Conservation (phyloP, 805 yeast genomes). For the Tetrapisispora phaffii region DNA sequence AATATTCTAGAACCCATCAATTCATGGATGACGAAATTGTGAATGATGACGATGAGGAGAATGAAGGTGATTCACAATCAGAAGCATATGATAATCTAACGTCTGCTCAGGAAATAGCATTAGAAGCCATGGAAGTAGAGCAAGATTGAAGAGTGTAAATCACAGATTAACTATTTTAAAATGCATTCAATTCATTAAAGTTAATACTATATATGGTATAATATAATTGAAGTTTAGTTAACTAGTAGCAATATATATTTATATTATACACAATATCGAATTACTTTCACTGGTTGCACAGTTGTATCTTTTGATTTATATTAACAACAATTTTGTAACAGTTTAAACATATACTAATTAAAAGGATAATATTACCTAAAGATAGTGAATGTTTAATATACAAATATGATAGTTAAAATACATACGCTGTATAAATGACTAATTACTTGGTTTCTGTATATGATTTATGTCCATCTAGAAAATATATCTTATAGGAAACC, state of each 20-base stretch:
- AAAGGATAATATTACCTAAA: neutral
- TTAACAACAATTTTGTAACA: no score
- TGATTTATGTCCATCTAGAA: neutral
- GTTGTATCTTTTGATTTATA: no score
- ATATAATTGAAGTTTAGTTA: no score
- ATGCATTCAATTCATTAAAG: no score
- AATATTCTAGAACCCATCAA: constrained; percentile 31
- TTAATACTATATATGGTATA: no score
- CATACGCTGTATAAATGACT: neutral
- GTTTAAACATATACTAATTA: no score
- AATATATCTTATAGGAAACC: constrained; percentile 15
- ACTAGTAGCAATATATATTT: no score
- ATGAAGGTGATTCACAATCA: neutral
- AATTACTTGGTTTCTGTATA: neutral
- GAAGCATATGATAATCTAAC: neutral
- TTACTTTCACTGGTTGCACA: no score
- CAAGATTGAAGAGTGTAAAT: constrained; percentile 1
- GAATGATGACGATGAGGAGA: constrained; percentile 1
- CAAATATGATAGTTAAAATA: neutral
- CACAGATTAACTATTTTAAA: no score
- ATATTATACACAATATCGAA: no score
- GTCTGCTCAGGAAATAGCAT: constrained; percentile 3
- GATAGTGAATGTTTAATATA: neutral
- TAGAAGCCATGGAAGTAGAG: neutral
- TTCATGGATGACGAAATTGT: constrained; percentile 1